Evolutionary conservation across 768 basidiomycete genomes (phyloP), one percentile per base, ranked within the genome.

Genomic region (Multifurca ochricompacta): DNA sequence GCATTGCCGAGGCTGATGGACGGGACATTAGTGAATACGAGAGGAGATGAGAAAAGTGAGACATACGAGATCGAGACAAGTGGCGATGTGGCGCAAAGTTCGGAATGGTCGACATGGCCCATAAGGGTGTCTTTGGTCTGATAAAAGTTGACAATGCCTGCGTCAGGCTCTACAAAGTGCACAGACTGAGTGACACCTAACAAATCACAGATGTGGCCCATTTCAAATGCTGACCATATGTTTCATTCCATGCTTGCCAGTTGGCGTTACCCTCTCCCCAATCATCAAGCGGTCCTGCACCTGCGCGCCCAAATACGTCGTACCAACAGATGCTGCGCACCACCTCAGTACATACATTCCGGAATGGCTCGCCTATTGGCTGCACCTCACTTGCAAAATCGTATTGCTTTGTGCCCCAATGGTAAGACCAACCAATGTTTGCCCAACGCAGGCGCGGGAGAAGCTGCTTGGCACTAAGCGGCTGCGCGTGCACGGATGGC

Each of bases 91-190:
- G 91, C 83, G 62, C 93, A 95, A 8, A 95, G 77, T 70, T 99
- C 95, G 19, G 94, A 92, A 18, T 90, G 87, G 68, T 99, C 95
- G n/a, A 96, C 91, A 67, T 99, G 95, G 0, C 81, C 95, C 87
- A 97, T 97, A 18, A 99, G 79, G 0, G 92, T 90, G 59, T 98
- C 93, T 79, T 83, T 87, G 41, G 76, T 77, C 67, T 93, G 89
- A 65, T 96, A 97, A 65, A 93, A 96, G 66, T 98, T 98, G 50
- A 96, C 86, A 48, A 98, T 96, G 7, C 94, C 95, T 10, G 93
- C 94, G 64, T 99, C 95, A 3, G 94, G 91, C 65, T 88, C 92
- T 94, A 60, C 8, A 23, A 39, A 34, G 36, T 8, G 42, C 28
- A 51, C 19, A 39, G 25, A 30, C 40, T 56, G 43, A 56, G 43